phyloP scores from a whole-genome alignment of 2,329 filamentous ascomycete genomes.

The Xylariaceae sp. region DNA sequence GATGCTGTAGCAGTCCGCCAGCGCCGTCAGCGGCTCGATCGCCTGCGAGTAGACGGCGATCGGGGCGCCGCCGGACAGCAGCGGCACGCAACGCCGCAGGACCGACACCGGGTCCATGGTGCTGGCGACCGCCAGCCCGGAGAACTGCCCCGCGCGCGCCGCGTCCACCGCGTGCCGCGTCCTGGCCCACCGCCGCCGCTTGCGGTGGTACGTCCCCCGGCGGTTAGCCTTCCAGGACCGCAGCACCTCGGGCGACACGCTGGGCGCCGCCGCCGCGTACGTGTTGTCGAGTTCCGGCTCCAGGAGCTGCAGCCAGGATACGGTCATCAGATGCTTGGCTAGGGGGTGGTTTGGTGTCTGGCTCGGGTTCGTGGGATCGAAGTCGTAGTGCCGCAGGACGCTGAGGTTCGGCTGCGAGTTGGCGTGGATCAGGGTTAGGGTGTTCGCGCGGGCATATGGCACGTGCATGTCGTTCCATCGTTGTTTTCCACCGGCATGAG shows the following conservation, averaged over 20 bases:
- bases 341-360: slow-evolving; percentile 73
- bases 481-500: slow-evolving; percentile 12
- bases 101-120: slow-evolving; percentile 80
- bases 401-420: slow-evolving; percentile 87
- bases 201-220: slow-evolving; percentile 83
- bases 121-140: slow-evolving; percentile 80
- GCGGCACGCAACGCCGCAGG: slow-evolving; percentile 73
- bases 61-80: slow-evolving; percentile 80
- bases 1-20: slow-evolving; percentile 85
- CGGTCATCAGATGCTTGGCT: slow-evolving; percentile 74
- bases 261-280: slow-evolving; percentile 68
- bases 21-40: slow-evolving; percentile 74
- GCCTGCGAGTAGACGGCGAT: slow-evolving; percentile 84
- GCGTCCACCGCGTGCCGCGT: slow-evolving; percentile 73
- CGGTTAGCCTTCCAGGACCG: slow-evolving; percentile 78
- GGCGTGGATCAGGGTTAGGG: slow-evolving; percentile 77
- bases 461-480: slow-evolving; percentile 56
- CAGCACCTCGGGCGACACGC: slow-evolving; percentile 62
- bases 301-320: slow-evolving; percentile 92
- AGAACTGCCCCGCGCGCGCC: slow-evolving; percentile 74
- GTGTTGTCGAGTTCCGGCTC: slow-evolving; percentile 74
- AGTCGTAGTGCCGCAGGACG: slow-evolving; percentile 87
- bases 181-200: slow-evolving; percentile 79
- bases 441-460: slow-evolving; percentile 71
- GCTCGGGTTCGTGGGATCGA: slow-evolving; percentile 69